phyloP scores from a whole-genome alignment of 75 land plant genomes.

The Pseudotsuga menziesii region DNA sequence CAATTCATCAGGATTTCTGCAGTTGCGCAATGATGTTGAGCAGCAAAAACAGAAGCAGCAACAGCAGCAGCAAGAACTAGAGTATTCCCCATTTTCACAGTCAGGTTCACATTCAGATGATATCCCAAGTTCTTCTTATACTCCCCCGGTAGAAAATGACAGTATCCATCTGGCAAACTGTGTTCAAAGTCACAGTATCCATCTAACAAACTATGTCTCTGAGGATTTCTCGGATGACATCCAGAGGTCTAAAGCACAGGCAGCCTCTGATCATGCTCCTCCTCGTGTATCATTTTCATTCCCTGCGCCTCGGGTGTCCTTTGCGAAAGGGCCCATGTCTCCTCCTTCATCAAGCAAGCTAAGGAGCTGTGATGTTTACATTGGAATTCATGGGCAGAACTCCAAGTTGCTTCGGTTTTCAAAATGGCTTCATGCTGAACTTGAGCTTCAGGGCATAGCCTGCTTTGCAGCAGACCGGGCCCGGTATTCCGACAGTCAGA shows the following conservation, averaged over 20 bases:
- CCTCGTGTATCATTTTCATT: conserved; percentile 61
- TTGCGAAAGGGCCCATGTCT: conserved; percentile 43
- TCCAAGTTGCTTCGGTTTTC: conserved; percentile 49
- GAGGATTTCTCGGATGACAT: conserved; percentile 39
- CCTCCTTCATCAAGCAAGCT: conserved; percentile 51
- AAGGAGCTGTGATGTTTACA: conserved; percentile 83
- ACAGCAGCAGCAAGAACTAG: background rate
- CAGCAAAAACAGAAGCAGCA: background rate
- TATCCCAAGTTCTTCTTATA: conserved; percentile 64
- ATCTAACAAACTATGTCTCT: conserved; percentile 4
- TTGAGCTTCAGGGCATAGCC: conserved; percentile 85
- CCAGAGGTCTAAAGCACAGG: conserved; percentile 25
- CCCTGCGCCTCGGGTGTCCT: conserved; percentile 50
- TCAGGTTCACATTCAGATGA: conserved; percentile 49
- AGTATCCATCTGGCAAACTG: conserved; percentile 2
- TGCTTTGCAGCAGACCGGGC: conserved; percentile 79
- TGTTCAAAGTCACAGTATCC: background rate
- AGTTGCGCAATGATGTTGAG: background rate
- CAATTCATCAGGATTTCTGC: background rate
- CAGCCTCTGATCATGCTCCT: conserved; percentile 18
- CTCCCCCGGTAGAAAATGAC: conserved; percentile 51
- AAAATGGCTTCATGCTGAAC: conserved; percentile 85
- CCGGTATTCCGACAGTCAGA: conserved; percentile 58
- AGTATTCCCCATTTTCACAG: conserved; percentile 30
- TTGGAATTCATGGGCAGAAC: conserved; percentile 67